phyloP scores from a whole-genome alignment of 169 alveolate species.

The Cryptosporidium sp. region DNA sequence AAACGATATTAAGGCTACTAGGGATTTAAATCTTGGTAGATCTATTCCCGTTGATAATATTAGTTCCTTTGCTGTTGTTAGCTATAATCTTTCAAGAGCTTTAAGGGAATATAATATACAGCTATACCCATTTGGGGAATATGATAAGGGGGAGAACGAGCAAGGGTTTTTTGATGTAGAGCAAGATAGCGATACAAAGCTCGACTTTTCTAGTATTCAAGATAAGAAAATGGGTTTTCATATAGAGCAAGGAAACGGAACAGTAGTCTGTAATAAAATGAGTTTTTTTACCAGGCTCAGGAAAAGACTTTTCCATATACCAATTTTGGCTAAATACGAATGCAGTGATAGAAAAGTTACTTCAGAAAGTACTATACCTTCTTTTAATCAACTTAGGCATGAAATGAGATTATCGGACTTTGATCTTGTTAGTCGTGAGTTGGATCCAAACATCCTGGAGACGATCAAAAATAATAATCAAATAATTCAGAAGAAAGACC shows the following conservation, averaged over 20 bases:
- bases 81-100: conserved; percentile 61
- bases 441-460: not conserved
- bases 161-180: conserved; percentile 11
- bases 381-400: not conserved
- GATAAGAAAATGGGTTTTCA: not conserved
- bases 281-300: not conserved
- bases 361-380: not conserved
- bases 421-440: conserved; percentile 35
- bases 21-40: conserved; percentile 16
- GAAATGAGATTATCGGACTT: conserved; percentile 3
- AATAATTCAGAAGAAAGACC: conserved; percentile 9
- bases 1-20: conserved; percentile 25
- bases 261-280: not conserved
- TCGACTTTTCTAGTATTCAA: not conserved
- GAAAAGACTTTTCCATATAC: conserved; percentile 38
- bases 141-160: not conserved
- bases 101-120: conserved; percentile 30
- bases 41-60: conserved; percentile 62
- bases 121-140: conserved; percentile 21
- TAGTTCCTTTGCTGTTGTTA: conserved; percentile 57
- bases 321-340: not conserved
- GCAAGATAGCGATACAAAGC: not conserved
- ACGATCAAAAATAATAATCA: not conserved
- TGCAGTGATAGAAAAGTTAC: not conserved
- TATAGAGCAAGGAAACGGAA: not conserved